These are phyloP conservation scores for Penicillium rolfsii DNA, from an alignment of 2,329 filamentous ascomycete species.

Conservation along the genomic window DNA sequence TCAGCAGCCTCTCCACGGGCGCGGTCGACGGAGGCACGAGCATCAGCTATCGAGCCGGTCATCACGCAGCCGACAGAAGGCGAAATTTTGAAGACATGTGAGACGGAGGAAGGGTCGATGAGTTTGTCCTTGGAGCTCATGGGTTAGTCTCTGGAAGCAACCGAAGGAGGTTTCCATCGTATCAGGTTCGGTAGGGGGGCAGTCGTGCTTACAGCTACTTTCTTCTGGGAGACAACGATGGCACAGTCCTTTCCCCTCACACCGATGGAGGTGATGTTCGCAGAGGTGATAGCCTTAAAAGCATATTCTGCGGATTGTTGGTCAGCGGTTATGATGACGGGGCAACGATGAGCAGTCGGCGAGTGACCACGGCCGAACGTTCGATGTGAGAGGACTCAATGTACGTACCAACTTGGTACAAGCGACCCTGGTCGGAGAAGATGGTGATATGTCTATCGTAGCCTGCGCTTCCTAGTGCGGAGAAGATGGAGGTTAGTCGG, in stretches of 20 bases:
- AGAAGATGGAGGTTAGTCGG: slow-evolving; percentile 33
- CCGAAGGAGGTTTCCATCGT: not conserved
- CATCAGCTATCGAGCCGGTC: slow-evolving; percentile 98
- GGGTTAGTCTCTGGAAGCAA: slow-evolving; percentile 21
- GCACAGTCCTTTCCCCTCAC: slow-evolving; percentile 96
- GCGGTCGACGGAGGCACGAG: slow-evolving; percentile 86
- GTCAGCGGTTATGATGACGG: slow-evolving; percentile 28
- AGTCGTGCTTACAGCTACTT: slow-evolving; percentile 79
- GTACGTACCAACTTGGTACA: slow-evolving; percentile 93
- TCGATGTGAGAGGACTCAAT: slow-evolving; percentile 1
- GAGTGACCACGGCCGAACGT: not conserved
- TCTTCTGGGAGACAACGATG: slow-evolving; percentile 98
- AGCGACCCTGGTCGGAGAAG: slow-evolving; percentile 96
- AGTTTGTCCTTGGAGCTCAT: slow-evolving; percentile 78
- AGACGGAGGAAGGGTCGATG: slow-evolving; percentile 95
- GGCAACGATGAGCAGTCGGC: slow-evolving; percentile 19
- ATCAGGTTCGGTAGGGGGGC: not conserved
- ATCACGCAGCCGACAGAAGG: slow-evolving; percentile 97
- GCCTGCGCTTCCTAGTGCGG: slow-evolving; percentile 71
- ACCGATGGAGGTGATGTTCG: slow-evolving; percentile 97
- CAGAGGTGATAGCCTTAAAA: slow-evolving; percentile 99
- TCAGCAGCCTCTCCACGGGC: slow-evolving; percentile 95
- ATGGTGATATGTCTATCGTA: slow-evolving; percentile 99
- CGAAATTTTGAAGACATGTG: slow-evolving; percentile 96
- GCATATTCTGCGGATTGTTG: slow-evolving; percentile 79